phyloP scores from a whole-genome alignment of 1,284 basidiomycete species.

The Lentinula novae-zelandiae region DNA sequence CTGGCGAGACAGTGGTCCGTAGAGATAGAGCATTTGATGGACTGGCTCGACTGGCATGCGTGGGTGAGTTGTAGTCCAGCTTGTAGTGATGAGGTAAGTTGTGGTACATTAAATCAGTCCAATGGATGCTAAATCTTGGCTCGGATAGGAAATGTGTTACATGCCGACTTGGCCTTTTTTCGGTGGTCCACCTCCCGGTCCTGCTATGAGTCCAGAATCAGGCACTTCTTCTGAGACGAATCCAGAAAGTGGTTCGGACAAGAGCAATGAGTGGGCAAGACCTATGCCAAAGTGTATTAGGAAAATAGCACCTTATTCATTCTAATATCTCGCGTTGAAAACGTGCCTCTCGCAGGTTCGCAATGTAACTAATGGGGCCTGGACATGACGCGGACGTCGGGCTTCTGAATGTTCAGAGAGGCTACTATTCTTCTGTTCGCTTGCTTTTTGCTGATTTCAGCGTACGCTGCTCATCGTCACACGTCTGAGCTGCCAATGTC shows the following conservation, averaged over 20 bases:
- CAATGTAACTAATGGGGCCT: too few relatives aligned
- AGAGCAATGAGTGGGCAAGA: constrained; percentile 7
- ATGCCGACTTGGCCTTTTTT: constrained; percentile 16
- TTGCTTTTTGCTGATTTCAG: neutral
- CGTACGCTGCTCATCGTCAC: neutral
- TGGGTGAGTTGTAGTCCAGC: constrained; percentile 35
- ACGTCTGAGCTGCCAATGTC: neutral
- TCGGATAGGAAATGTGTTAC: constrained; percentile 13
- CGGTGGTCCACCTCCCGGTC: constrained; percentile 14
- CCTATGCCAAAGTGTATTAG: constrained; percentile 14
- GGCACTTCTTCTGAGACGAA: neutral
- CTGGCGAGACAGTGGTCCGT: constrained; percentile 22
- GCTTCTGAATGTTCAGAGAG: too few relatives aligned
- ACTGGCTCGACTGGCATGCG: constrained; percentile 38
- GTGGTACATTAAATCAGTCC: neutral
- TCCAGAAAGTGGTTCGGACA: neutral
- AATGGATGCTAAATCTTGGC: neutral
- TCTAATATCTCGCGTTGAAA: neutral
- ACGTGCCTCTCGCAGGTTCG: too few relatives aligned
- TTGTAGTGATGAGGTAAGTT: constrained; percentile 30
- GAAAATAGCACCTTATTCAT: constrained; percentile 11
- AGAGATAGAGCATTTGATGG: constrained; percentile 29
- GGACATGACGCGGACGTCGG: too few relatives aligned
- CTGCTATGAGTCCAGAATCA: neutral
- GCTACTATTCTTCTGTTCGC: neutral